Base-by-base conservation (phyloP, 768 basidiomycete species). In the Leccinum subgranulosum region DNA sequence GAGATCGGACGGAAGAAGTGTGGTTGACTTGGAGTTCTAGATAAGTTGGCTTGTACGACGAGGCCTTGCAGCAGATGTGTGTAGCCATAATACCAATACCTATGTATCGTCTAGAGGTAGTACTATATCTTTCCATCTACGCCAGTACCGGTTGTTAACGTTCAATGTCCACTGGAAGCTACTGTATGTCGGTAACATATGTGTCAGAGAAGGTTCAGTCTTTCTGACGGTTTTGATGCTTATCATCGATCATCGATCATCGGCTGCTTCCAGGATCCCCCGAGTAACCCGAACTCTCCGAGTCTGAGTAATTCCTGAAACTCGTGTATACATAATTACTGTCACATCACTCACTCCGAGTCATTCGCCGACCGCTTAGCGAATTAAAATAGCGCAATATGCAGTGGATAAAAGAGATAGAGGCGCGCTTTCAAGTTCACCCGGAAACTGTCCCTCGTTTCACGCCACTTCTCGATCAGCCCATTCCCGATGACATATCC, bases 401-500 rank as follows among this genome's bases (percentile, higher is more conserved):
- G 23, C 23, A 23, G 23, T 23, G 36, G 15, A 9, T 46, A 15
- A 21, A 46, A 23, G 15, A 27, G 27, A 31, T 34, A 34, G n/a
- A 43, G 21, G 6, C 23, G 23, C 23, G 23, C 23, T 23, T 23
- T 23, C 23, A 23, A 23, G 23, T 23, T 23, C 23, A 23, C 23
- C 23, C 23, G 23, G 23, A 23, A 3, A 23, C 2, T 23, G 23
- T 23, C 63, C n/a, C 66, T 64, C 51, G 34, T 74, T 27, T 39
- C 67, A 36, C 72, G 66, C 56, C 75, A 75, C 36, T 60, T 77
- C 53, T 73, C 72, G 23, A 51, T 66, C 31, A 58, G 64, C 31
- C 10, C 63, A 21, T 50, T 56, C 19, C 11, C 45, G 9, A 85
- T 85, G 83, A 72, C 84, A 2, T 74, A 81, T 52, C 89, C 89